Conservation (phyloP, 306 rosid genomes). For the Prunus padus region DNA sequence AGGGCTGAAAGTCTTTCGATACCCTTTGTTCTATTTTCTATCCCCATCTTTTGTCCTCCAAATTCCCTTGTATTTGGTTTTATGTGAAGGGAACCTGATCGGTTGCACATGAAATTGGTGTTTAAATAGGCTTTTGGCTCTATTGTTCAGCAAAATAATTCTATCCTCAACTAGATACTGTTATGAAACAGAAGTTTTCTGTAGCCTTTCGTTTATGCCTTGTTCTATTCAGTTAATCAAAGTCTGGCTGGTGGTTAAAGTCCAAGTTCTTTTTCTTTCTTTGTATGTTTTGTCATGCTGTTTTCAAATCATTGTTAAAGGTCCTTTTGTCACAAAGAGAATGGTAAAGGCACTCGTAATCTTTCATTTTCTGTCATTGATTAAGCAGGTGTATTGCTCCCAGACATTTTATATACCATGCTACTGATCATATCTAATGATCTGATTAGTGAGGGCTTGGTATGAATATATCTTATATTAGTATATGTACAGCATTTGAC, state of each 20-base stretch:
- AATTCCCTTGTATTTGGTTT: conserved; percentile 1
- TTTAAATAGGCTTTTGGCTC: neutral
- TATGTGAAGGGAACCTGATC: neutral
- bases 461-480: neutral
- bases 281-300: neutral
- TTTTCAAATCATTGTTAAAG: neutral
- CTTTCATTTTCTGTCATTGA: neutral
- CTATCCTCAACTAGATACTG: neutral
- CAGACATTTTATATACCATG: neutral
- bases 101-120: neutral
- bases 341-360: neutral
- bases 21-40: neutral
- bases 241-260: conserved; percentile 1
- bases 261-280: neutral
- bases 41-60: neutral
- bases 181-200: neutral
- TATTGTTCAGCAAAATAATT: neutral
- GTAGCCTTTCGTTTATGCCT: neutral
- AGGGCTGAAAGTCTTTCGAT: neutral
- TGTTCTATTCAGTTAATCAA: neutral
- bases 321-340: neutral
- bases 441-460: neutral
- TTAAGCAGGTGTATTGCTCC: neutral
- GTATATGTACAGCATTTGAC: neutral
- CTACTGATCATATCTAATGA: neutral